Base-by-base conservation (phyloP, 2,329 filamentous ascomycete genomes). In the Trichoderma sp. region DNA sequence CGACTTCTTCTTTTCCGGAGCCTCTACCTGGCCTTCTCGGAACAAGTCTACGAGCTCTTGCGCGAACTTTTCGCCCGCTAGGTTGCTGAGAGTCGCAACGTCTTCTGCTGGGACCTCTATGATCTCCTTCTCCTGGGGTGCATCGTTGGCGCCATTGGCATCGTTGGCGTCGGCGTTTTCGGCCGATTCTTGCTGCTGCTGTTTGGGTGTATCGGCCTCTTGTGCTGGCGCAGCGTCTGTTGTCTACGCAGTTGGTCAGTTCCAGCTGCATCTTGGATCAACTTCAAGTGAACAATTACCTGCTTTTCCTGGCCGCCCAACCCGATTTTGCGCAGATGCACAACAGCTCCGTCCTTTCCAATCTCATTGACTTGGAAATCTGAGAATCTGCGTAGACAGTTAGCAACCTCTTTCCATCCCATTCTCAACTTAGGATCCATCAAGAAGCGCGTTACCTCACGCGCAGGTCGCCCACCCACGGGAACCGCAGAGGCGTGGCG, bases 291-390 rank as follows among this genome's bases (percentile, higher is more conserved):
- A 28, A 7, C 26, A 5, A 26, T 63, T 41, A 66, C 64, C 60
- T 52, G 62, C 26, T 60, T 66, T 7, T 43, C 44, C 30, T 65
- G 67, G 10, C 70, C 69, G 1, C 60, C 66, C 7, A 75, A 51
- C 17, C 75, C 76, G 19, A 83, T 76, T 61, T 81, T 83, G 65
- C 77, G 81, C 56, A 97, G 80, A 75, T 94, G 92, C 60, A 95
- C 76, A 15, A 96, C 91, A 62, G 87, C 78, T 17, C 93, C 93
- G 72, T 90, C 85, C 34, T 88, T 87, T 21, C 85, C 80, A 68
- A 97, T 94, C 77, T 97, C 93, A 73, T 96, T 93, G 71, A 97
- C 93, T 70, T 95, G 82, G 72, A 97, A 97, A 75, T 97, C 93
- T 4, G 93, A 94, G 76, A 93, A 97, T 69, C 92, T 87, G 57